phyloP scores from a whole-genome alignment of 371 early-diverging fungal genomes.

The Mortierella sp. region DNA sequence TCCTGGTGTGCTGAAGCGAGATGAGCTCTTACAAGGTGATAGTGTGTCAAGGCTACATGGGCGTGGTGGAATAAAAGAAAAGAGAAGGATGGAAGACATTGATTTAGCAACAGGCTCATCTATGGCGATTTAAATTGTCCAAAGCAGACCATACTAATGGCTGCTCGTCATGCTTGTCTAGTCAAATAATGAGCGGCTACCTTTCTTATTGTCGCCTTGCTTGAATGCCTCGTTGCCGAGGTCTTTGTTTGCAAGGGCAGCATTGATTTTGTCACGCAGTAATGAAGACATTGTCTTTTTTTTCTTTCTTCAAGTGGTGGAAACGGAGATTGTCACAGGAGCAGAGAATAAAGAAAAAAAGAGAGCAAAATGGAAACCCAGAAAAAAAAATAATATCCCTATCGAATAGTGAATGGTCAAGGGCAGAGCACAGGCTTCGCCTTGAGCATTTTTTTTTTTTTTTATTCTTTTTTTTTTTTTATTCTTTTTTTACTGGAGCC shows the following conservation, averaged over 20 bases:
- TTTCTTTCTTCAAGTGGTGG: neutral
- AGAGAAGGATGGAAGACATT: neutral
- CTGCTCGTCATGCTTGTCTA: too few species aligned
- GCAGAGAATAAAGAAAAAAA: neutral
- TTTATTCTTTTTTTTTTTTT: too few species aligned
- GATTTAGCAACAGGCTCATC: too few species aligned
- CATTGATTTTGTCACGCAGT: slow-evolving; percentile 36
- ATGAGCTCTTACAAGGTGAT: slow-evolving; percentile 27
- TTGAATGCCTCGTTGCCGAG: slow-evolving; percentile 50
- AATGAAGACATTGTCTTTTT: slow-evolving; percentile 14
- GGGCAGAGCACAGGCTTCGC: too few species aligned
- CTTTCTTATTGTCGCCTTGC: slow-evolving; percentile 40
- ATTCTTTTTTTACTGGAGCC: too few species aligned
- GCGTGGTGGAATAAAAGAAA: neutral
- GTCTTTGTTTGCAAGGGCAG: slow-evolving; percentile 41
- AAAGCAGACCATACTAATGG: too few species aligned
- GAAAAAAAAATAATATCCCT: neutral
- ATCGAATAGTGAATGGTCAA: too few species aligned
- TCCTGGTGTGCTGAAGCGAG: neutral
- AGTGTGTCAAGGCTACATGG: slow-evolving; percentile 22
- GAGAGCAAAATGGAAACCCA: neutral
- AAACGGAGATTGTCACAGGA: neutral
- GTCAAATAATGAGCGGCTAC: slow-evolving; percentile 9
- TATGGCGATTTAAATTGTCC: too few species aligned
- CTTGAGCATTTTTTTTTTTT: too few species aligned